A percentile compares a stretch with the other conserved stretches of the same genome.
phyloP scores from a whole-genome alignment of 2,329 filamentous ascomycete genomes.

The Coniella lustricola region DNA sequence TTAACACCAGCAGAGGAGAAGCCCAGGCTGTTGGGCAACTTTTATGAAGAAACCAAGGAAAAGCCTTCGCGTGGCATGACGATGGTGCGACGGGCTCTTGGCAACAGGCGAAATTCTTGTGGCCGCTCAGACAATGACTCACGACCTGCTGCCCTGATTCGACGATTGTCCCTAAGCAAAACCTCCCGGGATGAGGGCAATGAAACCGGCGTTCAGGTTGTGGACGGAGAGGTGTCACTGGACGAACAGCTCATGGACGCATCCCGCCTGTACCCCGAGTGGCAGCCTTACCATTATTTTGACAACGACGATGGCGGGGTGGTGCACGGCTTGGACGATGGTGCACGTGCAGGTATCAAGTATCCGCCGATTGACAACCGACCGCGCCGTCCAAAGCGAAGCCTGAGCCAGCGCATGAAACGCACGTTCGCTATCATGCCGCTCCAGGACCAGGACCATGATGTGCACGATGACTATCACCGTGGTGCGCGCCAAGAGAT shows the following conservation, averaged over 20 bases:
- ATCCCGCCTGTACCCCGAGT: conserved; percentile 52
- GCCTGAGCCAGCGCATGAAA: conserved; percentile 47
- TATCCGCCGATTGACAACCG: conserved; percentile 37
- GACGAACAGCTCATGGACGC: conserved; percentile 44
- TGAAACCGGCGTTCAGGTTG: conserved; percentile 22
- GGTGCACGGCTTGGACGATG: conserved; percentile 24
- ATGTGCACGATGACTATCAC: conserved; percentile 26
- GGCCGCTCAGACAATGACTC: conserved; percentile 30
- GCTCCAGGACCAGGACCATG: conserved; percentile 32
- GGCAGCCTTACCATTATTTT: conserved; percentile 46
- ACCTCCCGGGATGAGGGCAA: conserved; percentile 26
- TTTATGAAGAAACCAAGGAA: conserved; percentile 37
- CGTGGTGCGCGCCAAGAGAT: conserved; percentile 50
- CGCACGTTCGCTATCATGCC: conserved; percentile 56
- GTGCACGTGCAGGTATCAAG: conserved; percentile 24
- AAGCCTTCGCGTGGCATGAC: conserved; percentile 42
- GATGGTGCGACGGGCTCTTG: conserved; percentile 47
- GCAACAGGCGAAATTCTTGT: conserved; percentile 41
- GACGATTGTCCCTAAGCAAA: conserved; percentile 48
- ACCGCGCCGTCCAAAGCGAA: conserved; percentile 35
- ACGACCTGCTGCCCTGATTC: conserved; percentile 36
- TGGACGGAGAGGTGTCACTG: conserved; percentile 26
- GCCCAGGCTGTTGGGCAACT: conserved; percentile 45
- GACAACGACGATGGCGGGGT: conserved; percentile 23
- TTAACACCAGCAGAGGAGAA: conserved; percentile 48